phyloP scores from a whole-genome alignment of 495 filamentous ascomycete genomes.

The Podospora fimiseda region DNA sequence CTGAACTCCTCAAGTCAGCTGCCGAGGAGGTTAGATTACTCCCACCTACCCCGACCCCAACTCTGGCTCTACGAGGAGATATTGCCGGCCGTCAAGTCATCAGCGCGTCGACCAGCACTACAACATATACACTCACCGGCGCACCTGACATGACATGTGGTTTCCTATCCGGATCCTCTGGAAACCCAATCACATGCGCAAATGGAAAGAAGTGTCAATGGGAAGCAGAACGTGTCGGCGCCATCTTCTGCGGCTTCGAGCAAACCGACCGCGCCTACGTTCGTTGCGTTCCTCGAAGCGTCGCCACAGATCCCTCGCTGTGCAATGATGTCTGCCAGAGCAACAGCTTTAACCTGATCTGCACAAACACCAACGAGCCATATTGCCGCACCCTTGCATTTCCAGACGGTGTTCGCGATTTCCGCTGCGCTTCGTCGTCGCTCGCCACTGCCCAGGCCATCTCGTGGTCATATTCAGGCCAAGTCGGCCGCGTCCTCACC shows the following conservation, averaged over 20 bases:
- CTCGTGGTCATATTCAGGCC: not conserved
- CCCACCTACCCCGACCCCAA: slow-evolving; percentile 1
- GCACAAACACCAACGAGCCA: slow-evolving; percentile 5
- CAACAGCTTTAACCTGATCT: slow-evolving; percentile 10
- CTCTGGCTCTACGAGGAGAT: slow-evolving; percentile 2
- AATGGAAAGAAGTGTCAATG: slow-evolving; percentile 4
- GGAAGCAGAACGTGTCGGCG: slow-evolving; percentile 5
- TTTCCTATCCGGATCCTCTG: slow-evolving; percentile 7
- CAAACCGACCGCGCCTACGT: not conserved
- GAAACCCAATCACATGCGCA: slow-evolving; percentile 6
- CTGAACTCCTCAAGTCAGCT: slow-evolving; percentile 1
- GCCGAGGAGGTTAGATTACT: slow-evolving; percentile 2
- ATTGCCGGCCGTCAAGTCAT: not conserved
- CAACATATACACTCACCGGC: slow-evolving; percentile 5
- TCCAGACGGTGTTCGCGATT: slow-evolving; percentile 3
- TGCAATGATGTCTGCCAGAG: slow-evolving; percentile 11
- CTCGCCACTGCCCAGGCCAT: not conserved
- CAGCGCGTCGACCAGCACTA: not conserved
- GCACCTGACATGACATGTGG: slow-evolving; percentile 7
- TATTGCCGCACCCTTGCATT: slow-evolving; percentile 9
- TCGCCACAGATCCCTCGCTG: not conserved
- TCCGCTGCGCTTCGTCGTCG: slow-evolving; percentile 1
- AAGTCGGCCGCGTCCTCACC: slow-evolving; percentile 3
- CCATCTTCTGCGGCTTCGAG: slow-evolving; percentile 6
- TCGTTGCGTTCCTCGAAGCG: slow-evolving; percentile 2